A percentile compares a stretch with the other conserved stretches of the same genome.
These are phyloP conservation scores for Alternaria sp. DNA, from an alignment of 2,329 filamentous ascomycete genomes.

Conservation along the genomic window DNA sequence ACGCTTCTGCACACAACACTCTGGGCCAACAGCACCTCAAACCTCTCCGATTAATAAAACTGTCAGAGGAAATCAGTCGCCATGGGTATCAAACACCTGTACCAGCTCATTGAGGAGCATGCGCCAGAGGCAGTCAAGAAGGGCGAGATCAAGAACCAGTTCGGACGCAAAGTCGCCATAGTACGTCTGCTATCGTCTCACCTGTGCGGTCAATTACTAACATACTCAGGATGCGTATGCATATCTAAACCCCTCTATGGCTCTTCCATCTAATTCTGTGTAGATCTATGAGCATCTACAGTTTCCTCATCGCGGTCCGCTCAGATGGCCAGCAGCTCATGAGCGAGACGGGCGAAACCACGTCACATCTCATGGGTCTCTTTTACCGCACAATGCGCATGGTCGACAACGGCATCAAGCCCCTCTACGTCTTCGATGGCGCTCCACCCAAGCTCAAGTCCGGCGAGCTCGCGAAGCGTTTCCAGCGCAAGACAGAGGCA, in stretches of 20 bases:
- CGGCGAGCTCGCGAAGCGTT: conserved; percentile 93
- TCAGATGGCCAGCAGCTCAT: conserved; percentile 96
- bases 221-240: conserved; percentile 55
- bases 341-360: conserved; percentile 94
- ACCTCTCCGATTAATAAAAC: neutral
- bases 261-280: conserved; percentile 15
- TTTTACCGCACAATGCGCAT: conserved; percentile 99
- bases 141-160: conserved; percentile 98
- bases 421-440: conserved; percentile 96
- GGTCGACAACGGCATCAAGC: conserved; percentile 98
- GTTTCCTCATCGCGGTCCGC: conserved; percentile 95
- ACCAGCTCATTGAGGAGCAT: conserved; percentile 69
- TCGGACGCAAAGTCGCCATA: conserved; percentile 97
- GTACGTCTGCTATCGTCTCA: conserved; percentile 59
- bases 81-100: conserved; percentile 55
- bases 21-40: neutral
- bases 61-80: neutral
- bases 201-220: conserved; percentile 19
- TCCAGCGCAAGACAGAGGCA: conserved; percentile 92
- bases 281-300: conserved; percentile 98
- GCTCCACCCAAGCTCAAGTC: conserved; percentile 97
- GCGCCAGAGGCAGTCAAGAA: conserved; percentile 95
- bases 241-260: neutral
- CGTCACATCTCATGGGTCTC: conserved; percentile 98
- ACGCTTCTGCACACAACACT: conserved; percentile 8